Percentiles rank a stretch among this genome's conserved stretches.
Evolutionary conservation across 192 early-diverging fungal species (phyloP).

Genomic region (Mortierella antarctica): DNA sequence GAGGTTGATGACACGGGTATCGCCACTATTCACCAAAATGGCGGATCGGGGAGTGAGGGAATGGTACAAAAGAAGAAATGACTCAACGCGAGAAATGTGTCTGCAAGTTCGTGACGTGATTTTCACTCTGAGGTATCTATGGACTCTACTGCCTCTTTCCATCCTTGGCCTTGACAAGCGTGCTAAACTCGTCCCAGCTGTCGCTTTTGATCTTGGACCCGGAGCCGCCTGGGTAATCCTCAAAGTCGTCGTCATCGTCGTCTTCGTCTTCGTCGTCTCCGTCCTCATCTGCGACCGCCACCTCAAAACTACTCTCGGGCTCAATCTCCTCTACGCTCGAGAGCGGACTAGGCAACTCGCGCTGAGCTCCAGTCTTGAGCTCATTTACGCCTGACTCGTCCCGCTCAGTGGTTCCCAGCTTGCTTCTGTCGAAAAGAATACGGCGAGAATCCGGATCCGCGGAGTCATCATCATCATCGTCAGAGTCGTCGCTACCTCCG

Average conservation of each 20-base stretch:
- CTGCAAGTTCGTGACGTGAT: neutral
- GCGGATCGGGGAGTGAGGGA: neutral
- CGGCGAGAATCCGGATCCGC: conserved; percentile 11
- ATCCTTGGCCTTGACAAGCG: conserved; percentile 39
- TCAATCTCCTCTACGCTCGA: conserved; percentile 54
- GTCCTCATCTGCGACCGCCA: conserved; percentile 21
- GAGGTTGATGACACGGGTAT: neutral
- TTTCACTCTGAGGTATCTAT: no score
- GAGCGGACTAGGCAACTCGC: conserved; percentile 15
- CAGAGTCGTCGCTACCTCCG: conserved; percentile 26
- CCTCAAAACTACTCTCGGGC: conserved; percentile 50
- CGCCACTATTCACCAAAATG: neutral
- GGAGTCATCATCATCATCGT: conserved; percentile 29
- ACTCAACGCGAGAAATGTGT: neutral
- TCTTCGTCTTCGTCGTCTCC: conserved; percentile 36
- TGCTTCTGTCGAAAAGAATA: conserved; percentile 42
- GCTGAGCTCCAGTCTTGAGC: neutral
- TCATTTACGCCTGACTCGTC: conserved; percentile 10
- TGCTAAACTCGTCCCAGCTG: conserved; percentile 47
- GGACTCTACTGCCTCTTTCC: neutral
- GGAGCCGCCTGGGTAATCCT: conserved; percentile 24
- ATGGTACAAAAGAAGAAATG: neutral
- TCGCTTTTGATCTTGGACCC: conserved; percentile 30
- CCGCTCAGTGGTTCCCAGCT: neutral
- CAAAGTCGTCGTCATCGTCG: conserved; percentile 28